Conservation (phyloP, 1,284 basidiomycete genomes). For the Fomitopsis schrenkii region DNA sequence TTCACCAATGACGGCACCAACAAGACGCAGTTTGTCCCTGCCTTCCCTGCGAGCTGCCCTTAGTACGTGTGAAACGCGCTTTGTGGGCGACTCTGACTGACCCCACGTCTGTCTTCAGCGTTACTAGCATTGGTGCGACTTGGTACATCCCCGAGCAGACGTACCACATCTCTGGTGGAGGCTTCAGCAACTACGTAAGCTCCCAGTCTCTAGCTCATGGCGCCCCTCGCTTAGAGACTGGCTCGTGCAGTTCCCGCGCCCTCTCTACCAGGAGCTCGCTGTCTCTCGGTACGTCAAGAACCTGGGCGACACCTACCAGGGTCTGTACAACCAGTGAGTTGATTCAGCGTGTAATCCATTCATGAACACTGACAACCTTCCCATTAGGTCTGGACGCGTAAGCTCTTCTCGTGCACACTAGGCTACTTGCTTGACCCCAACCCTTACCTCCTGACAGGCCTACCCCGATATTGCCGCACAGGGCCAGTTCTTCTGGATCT, state of each 20-base stretch:
- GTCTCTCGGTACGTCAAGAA: constrained; percentile 39
- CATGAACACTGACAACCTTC: neutral
- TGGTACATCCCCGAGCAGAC: constrained; percentile 52
- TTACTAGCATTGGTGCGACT: constrained; percentile 62
- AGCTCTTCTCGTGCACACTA: neutral
- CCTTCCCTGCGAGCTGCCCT: constrained; percentile 55
- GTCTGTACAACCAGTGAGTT: constrained; percentile 54
- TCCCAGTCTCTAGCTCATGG: neutral
- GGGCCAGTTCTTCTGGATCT: constrained; percentile 29
- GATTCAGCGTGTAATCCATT: neutral
- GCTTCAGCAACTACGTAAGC: constrained; percentile 47
- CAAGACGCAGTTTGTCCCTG: constrained; percentile 50
- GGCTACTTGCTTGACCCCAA: neutral
- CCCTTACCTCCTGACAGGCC: constrained; percentile 12
- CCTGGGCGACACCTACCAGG: constrained; percentile 48
- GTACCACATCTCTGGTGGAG: constrained; percentile 59
- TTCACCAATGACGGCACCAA: constrained; percentile 57
- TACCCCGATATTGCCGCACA: constrained; percentile 41
- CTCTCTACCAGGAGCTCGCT: constrained; percentile 47
- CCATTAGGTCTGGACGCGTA: constrained; percentile 14
- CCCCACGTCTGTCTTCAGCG: constrained; percentile 22
- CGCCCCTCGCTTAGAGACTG: neutral
- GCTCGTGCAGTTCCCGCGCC: constrained; percentile 44
- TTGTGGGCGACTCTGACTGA: neutral
- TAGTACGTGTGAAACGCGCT: constrained; percentile 30